Percentiles rank a stretch among this genome's conserved stretches.
Conservation (phyloP, 2,329 filamentous ascomycete genomes). For the Cordyceps cicadae region DNA sequence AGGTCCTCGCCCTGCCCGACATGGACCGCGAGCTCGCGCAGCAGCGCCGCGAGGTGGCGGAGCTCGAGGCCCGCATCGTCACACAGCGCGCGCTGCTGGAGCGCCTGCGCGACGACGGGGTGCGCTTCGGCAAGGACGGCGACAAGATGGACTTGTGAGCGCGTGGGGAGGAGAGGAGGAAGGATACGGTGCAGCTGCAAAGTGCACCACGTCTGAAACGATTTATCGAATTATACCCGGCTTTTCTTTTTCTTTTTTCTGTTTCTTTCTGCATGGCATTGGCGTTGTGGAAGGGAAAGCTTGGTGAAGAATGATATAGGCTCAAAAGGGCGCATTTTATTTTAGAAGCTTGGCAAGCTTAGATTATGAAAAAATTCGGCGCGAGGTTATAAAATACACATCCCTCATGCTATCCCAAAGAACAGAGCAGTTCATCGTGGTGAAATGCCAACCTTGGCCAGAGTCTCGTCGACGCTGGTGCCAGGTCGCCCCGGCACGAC, state of each 20-base stretch:
- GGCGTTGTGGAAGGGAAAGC: neutral
- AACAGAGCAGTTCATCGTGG: slow-evolving; percentile 4
- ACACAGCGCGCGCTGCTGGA: slow-evolving; percentile 53
- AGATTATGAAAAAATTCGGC: neutral
- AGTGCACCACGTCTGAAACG: no score
- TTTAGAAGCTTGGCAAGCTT: neutral
- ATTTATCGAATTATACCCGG: no score
- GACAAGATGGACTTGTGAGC: slow-evolving; percentile 35
- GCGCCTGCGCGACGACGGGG: slow-evolving; percentile 43
- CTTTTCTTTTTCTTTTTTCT: no score
- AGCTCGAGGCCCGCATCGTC: slow-evolving; percentile 55
- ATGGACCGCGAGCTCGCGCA: slow-evolving; percentile 58
- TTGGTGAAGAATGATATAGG: neutral
- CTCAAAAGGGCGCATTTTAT: neutral
- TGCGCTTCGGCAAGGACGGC: slow-evolving; percentile 25
- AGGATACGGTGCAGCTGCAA: no score
- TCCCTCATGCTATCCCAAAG: neutral
- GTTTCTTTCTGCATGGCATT: neutral
- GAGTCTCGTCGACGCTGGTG: slow-evolving; percentile 55
- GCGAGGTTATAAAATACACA: neutral
- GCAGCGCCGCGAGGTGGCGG: slow-evolving; percentile 61
- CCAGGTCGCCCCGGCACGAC: slow-evolving; percentile 57
- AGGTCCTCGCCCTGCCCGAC: slow-evolving; percentile 60
- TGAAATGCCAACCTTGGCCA: slow-evolving; percentile 42
- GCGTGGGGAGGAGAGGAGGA: no score